Evolutionary conservation across 225 moss, liverwort and hornwort genomes (phyloP).

Genomic region (Pseudoscleropodium purum): DNA sequence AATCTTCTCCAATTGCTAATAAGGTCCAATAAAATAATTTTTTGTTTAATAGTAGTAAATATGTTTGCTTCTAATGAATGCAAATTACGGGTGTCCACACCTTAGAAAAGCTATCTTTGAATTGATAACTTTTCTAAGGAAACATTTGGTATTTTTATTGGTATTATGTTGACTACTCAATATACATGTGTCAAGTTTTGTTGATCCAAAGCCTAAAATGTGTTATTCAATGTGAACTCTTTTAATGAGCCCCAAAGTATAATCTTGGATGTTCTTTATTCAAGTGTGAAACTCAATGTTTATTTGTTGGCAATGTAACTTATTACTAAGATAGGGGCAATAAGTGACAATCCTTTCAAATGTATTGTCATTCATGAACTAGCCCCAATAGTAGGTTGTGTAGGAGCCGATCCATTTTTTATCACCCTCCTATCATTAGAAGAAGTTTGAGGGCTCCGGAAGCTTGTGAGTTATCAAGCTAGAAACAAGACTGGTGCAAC

Average conservation of each 20-base stretch:
- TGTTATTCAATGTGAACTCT: background rate
- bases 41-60: too few relatives aligned
- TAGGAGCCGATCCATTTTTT: too few relatives aligned
- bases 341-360: background rate
- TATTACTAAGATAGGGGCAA: background rate
- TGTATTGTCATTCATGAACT: background rate
- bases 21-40: too few relatives aligned
- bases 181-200: background rate
- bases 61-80: too few relatives aligned
- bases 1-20: too few relatives aligned
- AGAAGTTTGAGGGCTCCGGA: too few relatives aligned
- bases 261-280: background rate
- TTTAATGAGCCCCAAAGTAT: background rate
- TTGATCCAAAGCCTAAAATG: rapidly evolving
- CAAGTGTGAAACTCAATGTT: background rate
- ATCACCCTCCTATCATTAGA: too few relatives aligned
- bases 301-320: background rate
- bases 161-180: background rate
- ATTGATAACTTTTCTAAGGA: too few relatives aligned
- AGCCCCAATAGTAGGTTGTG: background rate
- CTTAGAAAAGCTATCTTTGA: too few relatives aligned
- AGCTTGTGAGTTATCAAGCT: too few relatives aligned
- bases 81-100: too few relatives aligned
- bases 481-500: too few relatives aligned
- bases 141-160: background rate